Percentiles rank a stretch among this genome's conserved stretches.
These are phyloP conservation scores for Pneumocystis oryctolagi DNA, from an alignment of 1,139 yeast species.

Conservation along the genomic window DNA sequence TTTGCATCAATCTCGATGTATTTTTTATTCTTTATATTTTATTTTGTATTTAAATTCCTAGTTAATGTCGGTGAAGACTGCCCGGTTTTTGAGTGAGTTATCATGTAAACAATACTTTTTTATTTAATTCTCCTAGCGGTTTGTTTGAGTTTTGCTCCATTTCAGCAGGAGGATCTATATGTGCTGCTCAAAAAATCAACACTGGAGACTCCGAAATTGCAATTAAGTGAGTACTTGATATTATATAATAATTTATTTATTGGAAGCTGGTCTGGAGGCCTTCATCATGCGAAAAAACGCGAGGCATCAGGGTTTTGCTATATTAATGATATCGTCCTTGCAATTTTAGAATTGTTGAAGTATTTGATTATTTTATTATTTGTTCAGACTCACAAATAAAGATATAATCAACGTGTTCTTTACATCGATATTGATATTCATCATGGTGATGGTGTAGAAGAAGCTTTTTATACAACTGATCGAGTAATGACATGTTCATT, in stretches of 20 bases:
- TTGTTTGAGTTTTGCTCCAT: conserved; percentile 8
- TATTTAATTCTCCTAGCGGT: background rate
- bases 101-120: background rate
- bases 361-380: conserved; percentile 85
- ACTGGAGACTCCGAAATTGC: conserved; percentile 8
- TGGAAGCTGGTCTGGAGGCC: conserved; percentile 15
- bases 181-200: conserved; percentile 9
- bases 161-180: conserved; percentile 9
- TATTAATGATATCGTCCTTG: conserved; percentile 71
- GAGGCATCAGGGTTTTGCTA: conserved; percentile 95
- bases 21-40: background rate
- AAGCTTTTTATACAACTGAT: conserved; percentile 88
- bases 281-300: conserved; percentile 87
- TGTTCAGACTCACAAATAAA: conserved; percentile 42
- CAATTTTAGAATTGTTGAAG: conserved; percentile 69
- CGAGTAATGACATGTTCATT: conserved; percentile 93
- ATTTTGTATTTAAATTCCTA: background rate
- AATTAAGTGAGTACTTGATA: conserved; percentile 1
- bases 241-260: background rate
- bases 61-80: conserved; percentile 11
- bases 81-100: conserved; percentile 4
- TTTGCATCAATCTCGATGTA: conserved; percentile 7
- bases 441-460: conserved; percentile 97
- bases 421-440: conserved; percentile 39
- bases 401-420: conserved; percentile 22